phyloP scores from a whole-genome alignment of 2,329 filamentous ascomycete genomes.

The Trichophyton benhamiae region DNA sequence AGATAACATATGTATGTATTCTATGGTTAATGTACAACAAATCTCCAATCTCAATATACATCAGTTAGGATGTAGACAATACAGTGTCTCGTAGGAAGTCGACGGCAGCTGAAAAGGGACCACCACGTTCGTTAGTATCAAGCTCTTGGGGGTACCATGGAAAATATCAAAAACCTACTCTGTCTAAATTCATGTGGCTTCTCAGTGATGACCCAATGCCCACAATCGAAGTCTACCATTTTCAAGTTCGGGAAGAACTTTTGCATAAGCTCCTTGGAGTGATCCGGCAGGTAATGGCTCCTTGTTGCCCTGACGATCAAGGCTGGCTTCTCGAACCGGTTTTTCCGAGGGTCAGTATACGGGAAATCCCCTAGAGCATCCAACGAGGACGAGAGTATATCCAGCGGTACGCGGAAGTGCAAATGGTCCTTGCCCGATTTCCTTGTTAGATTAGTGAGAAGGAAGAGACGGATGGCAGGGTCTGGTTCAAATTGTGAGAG shows the following conservation, averaged over 20 bases:
- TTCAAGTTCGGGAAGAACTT: slow-evolving; percentile 24
- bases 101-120: background rate
- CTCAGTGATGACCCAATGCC: slow-evolving; percentile 27
- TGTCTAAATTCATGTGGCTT: slow-evolving; percentile 20
- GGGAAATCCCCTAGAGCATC: slow-evolving; percentile 72
- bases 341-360: slow-evolving; percentile 39
- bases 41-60: background rate
- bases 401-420: slow-evolving; percentile 61
- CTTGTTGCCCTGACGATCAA: slow-evolving; percentile 16
- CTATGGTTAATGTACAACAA: background rate
- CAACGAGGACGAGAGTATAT: slow-evolving; percentile 51
- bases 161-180: slow-evolving; percentile 5
- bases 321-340: slow-evolving; percentile 10
- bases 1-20: background rate
- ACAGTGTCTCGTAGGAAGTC: background rate
- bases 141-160: too few species aligned
- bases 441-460: slow-evolving; percentile 59
- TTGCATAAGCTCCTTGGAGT: slow-evolving; percentile 41
- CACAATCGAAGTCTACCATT: slow-evolving; percentile 21
- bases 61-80: background rate
- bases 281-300: slow-evolving; percentile 18
- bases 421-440: slow-evolving; percentile 22
- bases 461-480: slow-evolving; percentile 56
- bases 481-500: slow-evolving; percentile 52
- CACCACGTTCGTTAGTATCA: background rate